Percentiles rank a stretch among this genome's conserved stretches.
These are phyloP conservation scores for Sporothrix schenckii DNA, from an alignment of 2,329 filamentous ascomycete genomes.

Conservation along the genomic window DNA sequence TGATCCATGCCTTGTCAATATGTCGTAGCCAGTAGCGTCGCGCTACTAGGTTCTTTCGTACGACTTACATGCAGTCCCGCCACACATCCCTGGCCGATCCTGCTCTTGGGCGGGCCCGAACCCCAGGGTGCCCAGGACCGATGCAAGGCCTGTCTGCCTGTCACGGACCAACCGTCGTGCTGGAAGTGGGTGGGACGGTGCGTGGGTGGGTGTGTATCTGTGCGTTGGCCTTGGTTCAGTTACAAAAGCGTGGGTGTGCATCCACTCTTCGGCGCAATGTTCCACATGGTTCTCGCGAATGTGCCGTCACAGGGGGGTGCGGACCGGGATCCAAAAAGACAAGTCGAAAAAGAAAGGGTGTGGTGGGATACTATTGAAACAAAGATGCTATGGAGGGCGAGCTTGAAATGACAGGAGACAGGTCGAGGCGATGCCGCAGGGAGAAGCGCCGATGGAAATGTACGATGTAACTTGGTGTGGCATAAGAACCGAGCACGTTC, in stretches of 20 bases:
- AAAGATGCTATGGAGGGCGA: neutral
- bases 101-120: no score
- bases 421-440: neutral
- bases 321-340: neutral
- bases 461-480: neutral
- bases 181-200: no score
- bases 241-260: no score
- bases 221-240: no score
- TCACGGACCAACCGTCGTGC: slow-evolving; percentile 15
- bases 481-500: neutral
- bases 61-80: no score
- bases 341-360: neutral
- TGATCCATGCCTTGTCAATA: neutral
- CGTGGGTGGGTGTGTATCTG: no score
- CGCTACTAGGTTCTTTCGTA: neutral
- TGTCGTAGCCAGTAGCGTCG: neutral
- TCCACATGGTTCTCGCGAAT: neutral
- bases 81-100: neutral
- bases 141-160: neutral
- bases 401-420: neutral
- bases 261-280: neutral
- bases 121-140: no score
- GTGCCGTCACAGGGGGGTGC: neutral
- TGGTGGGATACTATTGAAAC: neutral
- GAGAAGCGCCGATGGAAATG: neutral